phyloP scores from a whole-genome alignment of 306 rosid species.

The Herpetospermum pedunculosum region DNA sequence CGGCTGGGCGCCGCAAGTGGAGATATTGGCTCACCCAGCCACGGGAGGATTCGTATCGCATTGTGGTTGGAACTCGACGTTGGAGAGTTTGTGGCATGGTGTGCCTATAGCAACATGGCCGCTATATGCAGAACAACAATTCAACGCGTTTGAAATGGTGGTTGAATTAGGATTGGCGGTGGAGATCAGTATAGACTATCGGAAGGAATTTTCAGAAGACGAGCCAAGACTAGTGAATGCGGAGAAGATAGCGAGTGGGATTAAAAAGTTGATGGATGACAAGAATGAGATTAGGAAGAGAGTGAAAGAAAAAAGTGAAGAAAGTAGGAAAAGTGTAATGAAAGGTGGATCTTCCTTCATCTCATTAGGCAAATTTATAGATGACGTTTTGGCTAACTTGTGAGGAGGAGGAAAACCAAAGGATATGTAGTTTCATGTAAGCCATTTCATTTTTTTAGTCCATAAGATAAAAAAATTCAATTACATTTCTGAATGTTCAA shows the following conservation, averaged over 20 bases:
- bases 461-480: too few species aligned
- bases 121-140: conserved; percentile 16
- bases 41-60: conserved; percentile 29
- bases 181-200: conserved; percentile 14
- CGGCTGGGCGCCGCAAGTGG: conserved; percentile 29
- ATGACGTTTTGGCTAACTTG: background rate
- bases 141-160: conserved; percentile 22
- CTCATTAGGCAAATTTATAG: conserved; percentile 7
- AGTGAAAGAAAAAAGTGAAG: conserved; percentile 14
- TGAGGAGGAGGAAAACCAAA: background rate
- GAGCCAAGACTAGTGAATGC: conserved; percentile 1
- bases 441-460: background rate
- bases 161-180: conserved; percentile 22
- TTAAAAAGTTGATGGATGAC: conserved; percentile 14
- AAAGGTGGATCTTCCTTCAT: conserved; percentile 19
- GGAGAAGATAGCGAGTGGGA: conserved; percentile 14
- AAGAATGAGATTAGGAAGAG: conserved; percentile 13
- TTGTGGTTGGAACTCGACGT: conserved; percentile 27
- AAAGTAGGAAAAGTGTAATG: conserved; percentile 5
- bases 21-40: conserved; percentile 13
- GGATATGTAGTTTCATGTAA: too few species aligned
- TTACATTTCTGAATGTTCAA: too few species aligned
- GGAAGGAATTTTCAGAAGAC: background rate
- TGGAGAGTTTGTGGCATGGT: conserved; percentile 23
- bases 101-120: conserved; percentile 26